Evolutionary conservation across 306 rosid genomes (phyloP).

Genomic region (Malus fusca): DNA sequence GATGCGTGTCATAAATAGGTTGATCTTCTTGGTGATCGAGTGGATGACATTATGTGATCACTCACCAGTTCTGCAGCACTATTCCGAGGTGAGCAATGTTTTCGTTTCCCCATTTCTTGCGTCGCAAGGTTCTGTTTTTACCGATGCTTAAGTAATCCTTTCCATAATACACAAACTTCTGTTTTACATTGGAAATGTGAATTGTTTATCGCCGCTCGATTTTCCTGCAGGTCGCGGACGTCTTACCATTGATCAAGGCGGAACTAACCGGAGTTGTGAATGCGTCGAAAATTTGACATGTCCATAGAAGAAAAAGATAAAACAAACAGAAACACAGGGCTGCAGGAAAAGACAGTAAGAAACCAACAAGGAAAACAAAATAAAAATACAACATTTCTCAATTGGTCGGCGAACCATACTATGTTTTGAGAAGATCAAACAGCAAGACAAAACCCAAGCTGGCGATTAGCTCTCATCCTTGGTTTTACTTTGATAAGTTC

Average conservation of each 20-base stretch:
- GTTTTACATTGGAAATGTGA: not conserved
- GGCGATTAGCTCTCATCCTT: not conserved
- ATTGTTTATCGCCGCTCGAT: not conserved
- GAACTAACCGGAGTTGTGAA: constrained; percentile 26
- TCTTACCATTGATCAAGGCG: constrained; percentile 42
- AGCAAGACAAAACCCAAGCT: not conserved
- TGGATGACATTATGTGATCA: constrained; percentile 48
- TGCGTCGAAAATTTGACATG: not conserved
- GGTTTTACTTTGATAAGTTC: not conserved
- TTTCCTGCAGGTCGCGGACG: constrained; percentile 41
- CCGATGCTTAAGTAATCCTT: not conserved
- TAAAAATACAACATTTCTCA: not conserved
- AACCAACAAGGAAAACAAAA: not conserved
- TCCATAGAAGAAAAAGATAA: not conserved
- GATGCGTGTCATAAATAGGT: constrained; percentile 36
- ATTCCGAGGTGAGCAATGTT: constrained; percentile 42
- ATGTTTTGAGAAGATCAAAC: not conserved
- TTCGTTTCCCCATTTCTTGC: not conserved
- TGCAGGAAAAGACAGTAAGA: not conserved
- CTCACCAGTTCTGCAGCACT: constrained; percentile 56
- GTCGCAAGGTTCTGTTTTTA: not conserved
- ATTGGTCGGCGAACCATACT: constrained; percentile 1
- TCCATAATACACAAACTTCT: not conserved
- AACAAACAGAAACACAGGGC: not conserved
- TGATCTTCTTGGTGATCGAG: constrained; percentile 94